These are phyloP conservation scores for Fragaria nilgerrensis DNA, from an alignment of 306 rosid genomes.

Conservation along the genomic window DNA sequence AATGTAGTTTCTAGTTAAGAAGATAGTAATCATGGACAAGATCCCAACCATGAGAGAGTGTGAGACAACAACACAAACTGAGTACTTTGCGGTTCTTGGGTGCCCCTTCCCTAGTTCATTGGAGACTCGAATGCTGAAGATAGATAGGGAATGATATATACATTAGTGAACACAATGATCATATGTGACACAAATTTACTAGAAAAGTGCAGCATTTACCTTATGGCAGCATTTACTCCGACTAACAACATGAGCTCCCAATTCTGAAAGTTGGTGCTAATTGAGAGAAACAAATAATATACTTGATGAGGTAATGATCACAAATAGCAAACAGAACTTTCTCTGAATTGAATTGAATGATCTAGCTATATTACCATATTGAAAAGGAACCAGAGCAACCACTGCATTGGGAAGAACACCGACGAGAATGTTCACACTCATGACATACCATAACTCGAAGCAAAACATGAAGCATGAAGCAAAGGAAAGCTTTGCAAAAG, in stretches of 20 bases:
- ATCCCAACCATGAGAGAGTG: constrained; percentile 36
- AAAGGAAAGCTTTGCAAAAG: constrained; percentile 56
- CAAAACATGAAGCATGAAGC: constrained; percentile 63
- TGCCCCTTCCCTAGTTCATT: neutral
- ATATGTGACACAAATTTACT: neutral
- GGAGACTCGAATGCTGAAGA: constrained; percentile 7
- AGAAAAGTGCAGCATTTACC: neutral
- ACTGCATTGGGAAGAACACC: constrained; percentile 41
- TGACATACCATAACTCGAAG: constrained; percentile 46
- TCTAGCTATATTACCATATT: constrained; percentile 32
- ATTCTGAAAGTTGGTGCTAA: constrained; percentile 20
- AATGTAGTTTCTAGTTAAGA: constrained; percentile 12
- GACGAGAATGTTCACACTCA: constrained; percentile 20
- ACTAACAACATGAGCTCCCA: constrained; percentile 18
- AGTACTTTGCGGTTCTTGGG: constrained; percentile 32
- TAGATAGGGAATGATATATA: neutral
- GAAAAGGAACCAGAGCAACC: constrained; percentile 43
- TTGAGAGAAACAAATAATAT: neutral
- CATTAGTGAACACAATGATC: neutral
- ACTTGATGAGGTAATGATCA: neutral
- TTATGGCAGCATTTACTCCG: constrained; percentile 16
- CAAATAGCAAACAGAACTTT: neutral
- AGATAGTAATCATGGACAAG: constrained; percentile 15
- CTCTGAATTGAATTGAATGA: neutral
- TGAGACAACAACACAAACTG: constrained; percentile 27